A percentile compares a stretch with the other conserved stretches of the same genome.
phyloP scores from a whole-genome alignment of 805 yeast genomes.

The Candida ascalaphidarum region DNA sequence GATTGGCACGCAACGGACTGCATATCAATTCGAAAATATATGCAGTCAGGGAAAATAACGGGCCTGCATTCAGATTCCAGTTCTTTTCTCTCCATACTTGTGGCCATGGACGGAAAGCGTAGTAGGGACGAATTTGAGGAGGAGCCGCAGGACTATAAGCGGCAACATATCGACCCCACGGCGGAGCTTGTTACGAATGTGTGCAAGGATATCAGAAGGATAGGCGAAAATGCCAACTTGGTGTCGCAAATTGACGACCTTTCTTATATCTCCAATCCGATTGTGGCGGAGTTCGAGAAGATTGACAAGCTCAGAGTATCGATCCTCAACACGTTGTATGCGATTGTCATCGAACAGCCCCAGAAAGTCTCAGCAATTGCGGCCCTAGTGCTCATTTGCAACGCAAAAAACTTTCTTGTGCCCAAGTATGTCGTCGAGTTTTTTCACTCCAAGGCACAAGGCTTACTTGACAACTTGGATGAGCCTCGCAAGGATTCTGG shows the following conservation, averaged over 20 bases:
- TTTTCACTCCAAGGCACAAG: constrained; percentile 57
- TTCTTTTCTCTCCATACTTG: background rate
- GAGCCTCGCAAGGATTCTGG: constrained; percentile 29
- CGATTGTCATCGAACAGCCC: constrained; percentile 81
- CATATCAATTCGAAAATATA: no score
- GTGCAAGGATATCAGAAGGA: constrained; percentile 35
- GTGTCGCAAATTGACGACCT: constrained; percentile 39
- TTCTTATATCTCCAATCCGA: constrained; percentile 59
- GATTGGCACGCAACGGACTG: no score
- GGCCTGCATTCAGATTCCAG: background rate
- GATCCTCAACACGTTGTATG: constrained; percentile 54
- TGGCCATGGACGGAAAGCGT: constrained; percentile 2
- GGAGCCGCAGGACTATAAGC: constrained; percentile 18
- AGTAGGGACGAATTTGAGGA: constrained; percentile 15
- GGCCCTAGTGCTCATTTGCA: constrained; percentile 56
- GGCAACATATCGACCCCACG: constrained; percentile 32
- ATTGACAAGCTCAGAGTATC: constrained; percentile 53
- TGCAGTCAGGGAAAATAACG: no score
- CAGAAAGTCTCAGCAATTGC: constrained; percentile 75
- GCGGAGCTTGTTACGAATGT: constrained; percentile 33
- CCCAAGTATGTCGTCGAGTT: constrained; percentile 65
- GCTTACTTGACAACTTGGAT: constrained; percentile 33
- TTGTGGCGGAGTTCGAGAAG: constrained; percentile 55
- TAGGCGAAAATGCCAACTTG: constrained; percentile 35
- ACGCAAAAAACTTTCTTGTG: constrained; percentile 52